phyloP scores from a whole-genome alignment of 345 rosid genomes.

The Salix viminalis region DNA sequence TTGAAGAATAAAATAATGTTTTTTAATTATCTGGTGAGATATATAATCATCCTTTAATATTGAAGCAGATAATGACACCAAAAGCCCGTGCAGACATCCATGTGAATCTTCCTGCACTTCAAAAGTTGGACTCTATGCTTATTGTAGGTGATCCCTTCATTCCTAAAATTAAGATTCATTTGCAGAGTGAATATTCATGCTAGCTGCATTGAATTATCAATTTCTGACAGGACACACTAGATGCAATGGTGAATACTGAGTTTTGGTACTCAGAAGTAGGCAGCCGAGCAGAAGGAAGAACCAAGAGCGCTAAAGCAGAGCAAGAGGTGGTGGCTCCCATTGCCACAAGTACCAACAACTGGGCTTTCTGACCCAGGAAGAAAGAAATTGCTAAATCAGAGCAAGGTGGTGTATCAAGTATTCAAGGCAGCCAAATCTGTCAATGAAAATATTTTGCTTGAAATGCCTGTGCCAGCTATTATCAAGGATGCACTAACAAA shows the following conservation, averaged over 20 bases:
- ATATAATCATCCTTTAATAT: constrained; percentile 18
- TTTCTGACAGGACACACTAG: constrained; percentile 63
- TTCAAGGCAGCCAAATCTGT: constrained; percentile 91
- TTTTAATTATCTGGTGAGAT: constrained; percentile 8
- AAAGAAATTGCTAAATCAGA: constrained; percentile 54
- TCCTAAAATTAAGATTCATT: background rate
- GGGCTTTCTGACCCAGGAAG: constrained; percentile 73
- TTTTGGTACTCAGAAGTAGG: constrained; percentile 90
- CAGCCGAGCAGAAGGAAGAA: constrained; percentile 75
- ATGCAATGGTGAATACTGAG: constrained; percentile 80
- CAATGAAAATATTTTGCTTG: constrained; percentile 72
- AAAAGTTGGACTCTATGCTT: constrained; percentile 88
- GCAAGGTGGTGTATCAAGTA: constrained; percentile 72
- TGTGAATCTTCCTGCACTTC: constrained; percentile 93
- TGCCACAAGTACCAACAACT: constrained; percentile 71
- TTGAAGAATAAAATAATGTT: background rate
- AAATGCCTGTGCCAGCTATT: constrained; percentile 74
- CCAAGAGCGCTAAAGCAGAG: constrained; percentile 60
- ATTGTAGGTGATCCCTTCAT: constrained; percentile 50
- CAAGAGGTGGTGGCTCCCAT: constrained; percentile 97
- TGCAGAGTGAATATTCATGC: background rate
- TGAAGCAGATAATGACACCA: constrained; percentile 87
- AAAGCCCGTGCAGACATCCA: constrained; percentile 89
- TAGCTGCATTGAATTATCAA: constrained; percentile 1
- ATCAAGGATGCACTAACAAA: constrained; percentile 75